Conservation (phyloP, 805 yeast species). For the Cyberlindnera lachancei region DNA sequence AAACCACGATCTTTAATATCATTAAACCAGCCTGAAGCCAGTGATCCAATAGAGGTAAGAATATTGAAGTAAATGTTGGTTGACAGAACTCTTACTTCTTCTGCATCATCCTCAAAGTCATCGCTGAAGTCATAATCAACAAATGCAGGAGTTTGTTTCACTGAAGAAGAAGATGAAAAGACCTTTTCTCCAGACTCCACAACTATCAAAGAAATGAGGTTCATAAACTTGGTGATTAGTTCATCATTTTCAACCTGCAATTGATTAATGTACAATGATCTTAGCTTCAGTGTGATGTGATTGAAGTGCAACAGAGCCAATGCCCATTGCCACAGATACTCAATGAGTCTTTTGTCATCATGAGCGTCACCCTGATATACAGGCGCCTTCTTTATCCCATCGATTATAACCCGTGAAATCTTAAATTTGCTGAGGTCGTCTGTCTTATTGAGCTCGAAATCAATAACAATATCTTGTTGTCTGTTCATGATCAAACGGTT, state of each 20-base stretch:
- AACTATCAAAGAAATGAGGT: conserved; percentile 47
- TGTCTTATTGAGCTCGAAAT: conserved; percentile 43
- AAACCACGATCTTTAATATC: conserved; percentile 61
- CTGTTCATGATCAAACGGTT: conserved; percentile 31
- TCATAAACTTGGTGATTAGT: conserved; percentile 42
- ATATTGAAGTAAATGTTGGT: conserved; percentile 45
- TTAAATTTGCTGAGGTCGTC: conserved; percentile 19
- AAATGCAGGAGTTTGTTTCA: conserved; percentile 18
- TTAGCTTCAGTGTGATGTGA: conserved; percentile 55
- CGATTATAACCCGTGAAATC: conserved; percentile 30
- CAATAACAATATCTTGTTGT: conserved; percentile 58
- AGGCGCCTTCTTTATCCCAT: conserved; percentile 22
- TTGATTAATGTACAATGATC: conserved; percentile 53
- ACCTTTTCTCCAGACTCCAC: conserved; percentile 26
- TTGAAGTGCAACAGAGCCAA: conserved; percentile 54
- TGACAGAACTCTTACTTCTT: conserved; percentile 31
- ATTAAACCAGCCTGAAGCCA: conserved; percentile 62
- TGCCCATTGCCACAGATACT: conserved; percentile 63
- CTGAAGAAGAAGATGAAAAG: conserved; percentile 12
- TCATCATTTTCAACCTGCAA: conserved; percentile 36
- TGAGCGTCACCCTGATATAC: conserved; percentile 33
- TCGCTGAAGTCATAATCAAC: conserved; percentile 14
- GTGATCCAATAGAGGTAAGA: conserved; percentile 46
- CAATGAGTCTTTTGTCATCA: conserved; percentile 28
- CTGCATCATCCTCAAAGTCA: conserved; percentile 4